Conservation (phyloP, 75 land plant species). For the Gnetum montanum region DNA sequence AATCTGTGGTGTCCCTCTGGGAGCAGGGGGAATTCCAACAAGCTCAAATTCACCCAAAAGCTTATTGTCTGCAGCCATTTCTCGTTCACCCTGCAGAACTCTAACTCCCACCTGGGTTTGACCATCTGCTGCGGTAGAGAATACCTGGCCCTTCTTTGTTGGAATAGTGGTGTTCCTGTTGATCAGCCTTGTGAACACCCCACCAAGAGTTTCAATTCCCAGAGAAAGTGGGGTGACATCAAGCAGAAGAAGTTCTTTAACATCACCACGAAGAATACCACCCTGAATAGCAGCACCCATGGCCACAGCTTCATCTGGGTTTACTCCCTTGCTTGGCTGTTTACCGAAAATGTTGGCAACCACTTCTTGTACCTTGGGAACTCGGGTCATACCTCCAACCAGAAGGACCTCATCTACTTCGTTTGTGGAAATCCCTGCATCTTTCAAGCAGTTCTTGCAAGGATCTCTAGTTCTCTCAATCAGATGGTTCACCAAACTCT, state of each 20-base stretch:
- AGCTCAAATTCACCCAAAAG: slow-evolving; percentile 57
- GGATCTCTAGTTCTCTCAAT: slow-evolving; percentile 50
- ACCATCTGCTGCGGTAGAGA: slow-evolving; percentile 60
- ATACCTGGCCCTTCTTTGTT: slow-evolving; percentile 64
- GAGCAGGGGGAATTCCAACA: slow-evolving; percentile 67
- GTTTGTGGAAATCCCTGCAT: slow-evolving; percentile 46
- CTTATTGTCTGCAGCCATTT: slow-evolving; percentile 63
- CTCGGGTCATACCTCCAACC: slow-evolving; percentile 56
- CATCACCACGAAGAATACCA: slow-evolving; percentile 53
- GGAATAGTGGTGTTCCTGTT: slow-evolving; percentile 63
- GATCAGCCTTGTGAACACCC: slow-evolving; percentile 51
- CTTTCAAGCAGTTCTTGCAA: slow-evolving; percentile 51
- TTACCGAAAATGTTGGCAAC: slow-evolving; percentile 46
- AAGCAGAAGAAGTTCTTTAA: slow-evolving; percentile 44
- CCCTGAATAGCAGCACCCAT: too few species aligned
- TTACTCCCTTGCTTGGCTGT: slow-evolving; percentile 58
- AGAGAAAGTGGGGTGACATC: slow-evolving; percentile 61
- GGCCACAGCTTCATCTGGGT: slow-evolving; percentile 56
- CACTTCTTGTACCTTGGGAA: slow-evolving; percentile 50
- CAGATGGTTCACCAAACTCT: slow-evolving; percentile 31
- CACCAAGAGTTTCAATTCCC: slow-evolving; percentile 56
- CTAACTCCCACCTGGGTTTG: slow-evolving; percentile 62
- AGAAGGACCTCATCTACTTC: slow-evolving; percentile 52
- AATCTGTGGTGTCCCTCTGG: slow-evolving; percentile 52
- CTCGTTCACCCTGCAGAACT: slow-evolving; percentile 58